These are phyloP conservation scores for Gliomastix tumulicola DNA, from an alignment of 2,329 filamentous ascomycete genomes.

Conservation along the genomic window DNA sequence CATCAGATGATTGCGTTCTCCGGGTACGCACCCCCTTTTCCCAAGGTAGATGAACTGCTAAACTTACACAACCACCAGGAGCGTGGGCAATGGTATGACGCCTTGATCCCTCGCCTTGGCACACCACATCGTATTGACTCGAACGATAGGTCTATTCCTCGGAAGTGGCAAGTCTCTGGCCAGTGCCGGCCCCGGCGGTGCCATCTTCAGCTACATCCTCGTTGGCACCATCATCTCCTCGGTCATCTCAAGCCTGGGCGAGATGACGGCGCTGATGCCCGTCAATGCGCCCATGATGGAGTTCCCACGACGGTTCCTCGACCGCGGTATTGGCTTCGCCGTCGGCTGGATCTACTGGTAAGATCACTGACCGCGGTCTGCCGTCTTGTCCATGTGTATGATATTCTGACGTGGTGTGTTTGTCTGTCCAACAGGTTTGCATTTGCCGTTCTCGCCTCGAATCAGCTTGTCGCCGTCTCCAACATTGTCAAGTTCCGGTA, in stretches of 20 bases:
- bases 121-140: no score
- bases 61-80: no score
- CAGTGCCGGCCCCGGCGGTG: conserved; percentile 29
- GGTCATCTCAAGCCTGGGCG: conserved; percentile 32
- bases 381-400: no score
- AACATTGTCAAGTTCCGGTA: conserved; percentile 26
- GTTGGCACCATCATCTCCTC: conserved; percentile 34
- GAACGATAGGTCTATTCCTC: conserved; percentile 31
- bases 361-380: no score
- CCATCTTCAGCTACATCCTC: conserved; percentile 29
- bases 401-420: background rate
- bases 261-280: conserved; percentile 30
- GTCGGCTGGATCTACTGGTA: conserved; percentile 31
- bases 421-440: conserved; percentile 17
- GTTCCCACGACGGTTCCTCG: conserved; percentile 26
- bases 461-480: conserved; percentile 25
- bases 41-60: no score
- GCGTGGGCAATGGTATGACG: no score
- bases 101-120: no score
- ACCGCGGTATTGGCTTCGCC: conserved; percentile 26
- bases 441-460: conserved; percentile 24
- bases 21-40: no score
- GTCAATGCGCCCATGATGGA: conserved; percentile 30
- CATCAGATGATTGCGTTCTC: conserved; percentile 35
- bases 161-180: conserved; percentile 29